A percentile compares a stretch with the other conserved stretches of the same genome.
Evolutionary conservation across 1,284 basidiomycete genomes (phyloP).

Genomic region (Papiliotrema laurentii): DNA sequence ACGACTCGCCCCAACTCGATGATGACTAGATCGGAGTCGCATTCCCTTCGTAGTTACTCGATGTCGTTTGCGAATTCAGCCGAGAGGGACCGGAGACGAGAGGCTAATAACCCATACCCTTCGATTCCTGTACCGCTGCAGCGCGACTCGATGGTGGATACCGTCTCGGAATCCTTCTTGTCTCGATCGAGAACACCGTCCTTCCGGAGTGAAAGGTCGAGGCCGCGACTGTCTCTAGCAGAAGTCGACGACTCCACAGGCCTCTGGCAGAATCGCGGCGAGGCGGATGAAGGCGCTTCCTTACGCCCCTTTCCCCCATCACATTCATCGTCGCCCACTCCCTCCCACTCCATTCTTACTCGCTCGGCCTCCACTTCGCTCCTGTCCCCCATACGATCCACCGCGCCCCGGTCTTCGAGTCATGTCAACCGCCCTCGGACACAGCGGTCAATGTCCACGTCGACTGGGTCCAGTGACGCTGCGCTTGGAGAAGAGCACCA

Average conservation of each 20-base stretch:
- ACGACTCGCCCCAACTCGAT: constrained; percentile 5
- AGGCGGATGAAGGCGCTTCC: constrained; percentile 82
- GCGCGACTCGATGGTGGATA: constrained; percentile 25
- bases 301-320: constrained; percentile 80
- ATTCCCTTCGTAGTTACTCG: constrained; percentile 36
- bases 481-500: constrained; percentile 48
- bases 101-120: constrained; percentile 44
- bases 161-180: constrained; percentile 20
- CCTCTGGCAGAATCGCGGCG: constrained; percentile 23
- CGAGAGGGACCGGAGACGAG: constrained; percentile 24
- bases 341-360: constrained; percentile 41
- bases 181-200: constrained; percentile 29
- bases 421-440: not conserved
- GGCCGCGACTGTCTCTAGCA: constrained; percentile 13
- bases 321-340: constrained; percentile 73
- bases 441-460: constrained; percentile 2
- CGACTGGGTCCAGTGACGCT: constrained; percentile 16
- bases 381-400: constrained; percentile 24
- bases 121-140: constrained; percentile 35
- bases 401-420: not conserved
- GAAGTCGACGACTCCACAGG: constrained; percentile 48
- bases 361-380: constrained; percentile 51
- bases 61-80: constrained; percentile 14
- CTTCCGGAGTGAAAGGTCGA: constrained; percentile 16
- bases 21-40: constrained; percentile 27